phyloP scores from a whole-genome alignment of 352 stramenopile species.

The Pythium dissimile region DNA sequence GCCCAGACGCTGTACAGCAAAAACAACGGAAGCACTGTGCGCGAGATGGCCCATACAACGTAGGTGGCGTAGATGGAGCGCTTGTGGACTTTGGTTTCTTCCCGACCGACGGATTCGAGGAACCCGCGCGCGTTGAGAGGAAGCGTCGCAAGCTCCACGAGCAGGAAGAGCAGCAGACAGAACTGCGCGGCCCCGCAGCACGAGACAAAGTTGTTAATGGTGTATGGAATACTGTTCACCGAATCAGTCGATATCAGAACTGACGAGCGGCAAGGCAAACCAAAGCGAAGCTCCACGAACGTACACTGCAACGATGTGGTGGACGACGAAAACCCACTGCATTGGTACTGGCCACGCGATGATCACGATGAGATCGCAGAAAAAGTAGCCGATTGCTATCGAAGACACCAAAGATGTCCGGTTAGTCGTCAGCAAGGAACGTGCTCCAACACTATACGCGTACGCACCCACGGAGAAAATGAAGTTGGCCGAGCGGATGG shows the following conservation, averaged over 20 bases:
- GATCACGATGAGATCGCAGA: slow-evolving; percentile 79
- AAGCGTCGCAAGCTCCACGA: slow-evolving; percentile 78
- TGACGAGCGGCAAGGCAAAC: neutral
- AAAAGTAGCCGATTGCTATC: slow-evolving; percentile 75
- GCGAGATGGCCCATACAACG: slow-evolving; percentile 67
- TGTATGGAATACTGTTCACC: slow-evolving; percentile 57
- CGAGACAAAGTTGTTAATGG: slow-evolving; percentile 86
- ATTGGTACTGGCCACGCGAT: slow-evolving; percentile 73
- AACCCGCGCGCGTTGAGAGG: slow-evolving; percentile 74
- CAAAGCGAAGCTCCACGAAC: slow-evolving; percentile 13
- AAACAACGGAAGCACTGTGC: slow-evolving; percentile 70
- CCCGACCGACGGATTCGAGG: slow-evolving; percentile 60
- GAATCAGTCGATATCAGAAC: neutral
- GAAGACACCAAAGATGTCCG: too few relatives aligned
- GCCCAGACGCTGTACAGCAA: slow-evolving; percentile 73
- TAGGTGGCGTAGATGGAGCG: slow-evolving; percentile 75
- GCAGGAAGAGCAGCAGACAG: slow-evolving; percentile 68
- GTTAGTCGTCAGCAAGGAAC: too few relatives aligned
- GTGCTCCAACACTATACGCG: too few relatives aligned
- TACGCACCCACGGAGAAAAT: slow-evolving; percentile 78
- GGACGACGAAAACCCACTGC: slow-evolving; percentile 73
- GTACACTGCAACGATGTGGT: slow-evolving; percentile 81
- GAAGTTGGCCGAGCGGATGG: slow-evolving; percentile 67
- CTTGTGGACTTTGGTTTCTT: slow-evolving; percentile 63
- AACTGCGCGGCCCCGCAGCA: slow-evolving; percentile 78